phyloP scores from a whole-genome alignment of 2,329 filamentous ascomycete genomes.

The Fusarium staphyleae region DNA sequence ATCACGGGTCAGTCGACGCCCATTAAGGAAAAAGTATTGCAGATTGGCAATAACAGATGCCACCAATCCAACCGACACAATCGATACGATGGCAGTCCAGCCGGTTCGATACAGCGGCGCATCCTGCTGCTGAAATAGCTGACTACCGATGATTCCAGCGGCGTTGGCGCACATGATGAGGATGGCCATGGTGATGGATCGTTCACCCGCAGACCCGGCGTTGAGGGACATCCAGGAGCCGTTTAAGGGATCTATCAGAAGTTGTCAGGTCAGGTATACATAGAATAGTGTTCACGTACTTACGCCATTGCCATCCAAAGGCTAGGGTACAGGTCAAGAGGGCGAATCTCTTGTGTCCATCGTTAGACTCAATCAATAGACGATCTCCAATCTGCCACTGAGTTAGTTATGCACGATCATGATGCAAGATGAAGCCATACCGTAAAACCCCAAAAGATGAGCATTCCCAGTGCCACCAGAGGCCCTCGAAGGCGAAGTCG shows the following conservation, averaged over 20 bases:
- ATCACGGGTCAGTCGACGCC: constrained; percentile 19
- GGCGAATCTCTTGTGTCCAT: constrained; percentile 26
- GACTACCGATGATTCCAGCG: constrained; percentile 42
- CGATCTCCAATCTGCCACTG: constrained; percentile 25
- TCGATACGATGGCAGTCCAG: constrained; percentile 39
- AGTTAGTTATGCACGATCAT: background rate
- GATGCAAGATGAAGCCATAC: background rate
- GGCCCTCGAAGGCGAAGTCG: constrained; percentile 32
- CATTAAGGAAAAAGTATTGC: constrained; percentile 52
- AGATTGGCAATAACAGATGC: constrained; percentile 34
- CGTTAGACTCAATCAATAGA: constrained; percentile 24
- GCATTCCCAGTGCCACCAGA: constrained; percentile 22
- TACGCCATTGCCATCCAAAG: constrained; percentile 34
- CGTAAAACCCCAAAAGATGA: constrained; percentile 30
- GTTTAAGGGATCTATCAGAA: constrained; percentile 35
- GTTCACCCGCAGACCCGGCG: constrained; percentile 40
- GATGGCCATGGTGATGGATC: constrained; percentile 45
- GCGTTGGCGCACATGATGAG: constrained; percentile 46
- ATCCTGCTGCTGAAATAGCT: constrained; percentile 44
- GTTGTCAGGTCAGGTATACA: background rate
- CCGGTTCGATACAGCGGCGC: constrained; percentile 41
- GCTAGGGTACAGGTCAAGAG: constrained; percentile 23
- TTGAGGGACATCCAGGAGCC: constrained; percentile 45
- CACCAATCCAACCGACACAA: constrained; percentile 37
- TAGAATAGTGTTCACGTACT: background rate